Conservation (phyloP, 805 yeast genomes). For the Zygosaccharomyces gambellarensis region DNA sequence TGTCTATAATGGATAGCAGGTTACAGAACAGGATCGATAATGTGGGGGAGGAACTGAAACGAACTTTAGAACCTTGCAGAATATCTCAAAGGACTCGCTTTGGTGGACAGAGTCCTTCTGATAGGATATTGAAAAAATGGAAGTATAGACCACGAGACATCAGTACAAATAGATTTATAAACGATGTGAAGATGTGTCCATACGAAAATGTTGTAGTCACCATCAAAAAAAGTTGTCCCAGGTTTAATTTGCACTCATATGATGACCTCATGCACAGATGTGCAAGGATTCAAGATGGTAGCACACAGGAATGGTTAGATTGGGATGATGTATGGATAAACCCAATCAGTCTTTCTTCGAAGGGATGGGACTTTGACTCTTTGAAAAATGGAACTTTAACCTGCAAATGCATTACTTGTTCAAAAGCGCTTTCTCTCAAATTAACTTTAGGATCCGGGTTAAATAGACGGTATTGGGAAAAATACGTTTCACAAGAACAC, state of each 20-base stretch:
- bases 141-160: constrained; percentile 12
- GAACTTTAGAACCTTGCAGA: background rate
- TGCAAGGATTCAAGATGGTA: constrained; percentile 10
- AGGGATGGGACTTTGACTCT: constrained; percentile 16
- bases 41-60: constrained; percentile 5
- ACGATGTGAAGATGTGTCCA: constrained; percentile 6
- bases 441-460: constrained; percentile 5
- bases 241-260: constrained; percentile 11
- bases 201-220: constrained; percentile 12
- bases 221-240: constrained; percentile 5
- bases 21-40: constrained; percentile 3
- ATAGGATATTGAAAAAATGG: constrained; percentile 13
- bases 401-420: constrained; percentile 15
- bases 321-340: constrained; percentile 21
- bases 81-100: background rate
- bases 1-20: constrained; percentile 1
- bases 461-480: constrained; percentile 9
- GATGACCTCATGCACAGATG: constrained; percentile 11
- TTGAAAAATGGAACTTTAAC: constrained; percentile 1
- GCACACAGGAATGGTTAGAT: constrained; percentile 6
- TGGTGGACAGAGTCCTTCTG: background rate
- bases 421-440: constrained; percentile 10
- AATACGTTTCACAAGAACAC: constrained; percentile 10
- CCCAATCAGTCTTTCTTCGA: constrained; percentile 17
- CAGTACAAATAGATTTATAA: constrained; percentile 9